phyloP scores from a whole-genome alignment of 306 rosid species.

The Cicer yamashitae region DNA sequence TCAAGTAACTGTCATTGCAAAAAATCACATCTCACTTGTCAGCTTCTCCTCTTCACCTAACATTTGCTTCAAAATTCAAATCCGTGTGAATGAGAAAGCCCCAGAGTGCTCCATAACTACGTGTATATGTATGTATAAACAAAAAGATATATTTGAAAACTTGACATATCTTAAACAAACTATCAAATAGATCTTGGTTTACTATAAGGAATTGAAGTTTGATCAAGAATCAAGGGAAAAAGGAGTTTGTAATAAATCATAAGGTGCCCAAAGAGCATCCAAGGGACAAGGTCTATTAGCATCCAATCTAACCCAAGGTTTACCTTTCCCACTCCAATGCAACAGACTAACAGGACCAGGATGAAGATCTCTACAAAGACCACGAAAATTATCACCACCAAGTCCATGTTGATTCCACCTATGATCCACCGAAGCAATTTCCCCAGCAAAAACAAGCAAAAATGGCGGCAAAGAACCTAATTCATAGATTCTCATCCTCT shows the following conservation, averaged over 20 bases:
- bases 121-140: background rate
- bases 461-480: slow-evolving; percentile 86
- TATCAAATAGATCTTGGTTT: too few species aligned
- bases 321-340: slow-evolving; percentile 99
- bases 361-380: slow-evolving; percentile 81
- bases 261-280: slow-evolving; percentile 96
- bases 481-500: slow-evolving; percentile 78
- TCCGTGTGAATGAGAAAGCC: background rate
- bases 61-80: slow-evolving; percentile 29
- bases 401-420: slow-evolving; percentile 94
- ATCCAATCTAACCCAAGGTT: slow-evolving; percentile 90
- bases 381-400: slow-evolving; percentile 80
- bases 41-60: background rate
- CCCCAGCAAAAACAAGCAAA: slow-evolving; percentile 78
- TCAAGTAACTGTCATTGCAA: slow-evolving; percentile 21
- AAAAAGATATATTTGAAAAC: too few species aligned
- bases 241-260: slow-evolving; percentile 77
- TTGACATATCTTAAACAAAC: too few species aligned
- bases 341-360: slow-evolving; percentile 87
- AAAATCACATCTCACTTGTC: slow-evolving; percentile 9
- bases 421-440: slow-evolving; percentile 75
- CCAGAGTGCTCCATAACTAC: background rate
- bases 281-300: slow-evolving; percentile 86
- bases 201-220: background rate
- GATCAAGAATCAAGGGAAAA: slow-evolving; percentile 73